Conservation (phyloP, 225 moss, liverwort and hornwort species). For the Marchantia paleacea region DNA sequence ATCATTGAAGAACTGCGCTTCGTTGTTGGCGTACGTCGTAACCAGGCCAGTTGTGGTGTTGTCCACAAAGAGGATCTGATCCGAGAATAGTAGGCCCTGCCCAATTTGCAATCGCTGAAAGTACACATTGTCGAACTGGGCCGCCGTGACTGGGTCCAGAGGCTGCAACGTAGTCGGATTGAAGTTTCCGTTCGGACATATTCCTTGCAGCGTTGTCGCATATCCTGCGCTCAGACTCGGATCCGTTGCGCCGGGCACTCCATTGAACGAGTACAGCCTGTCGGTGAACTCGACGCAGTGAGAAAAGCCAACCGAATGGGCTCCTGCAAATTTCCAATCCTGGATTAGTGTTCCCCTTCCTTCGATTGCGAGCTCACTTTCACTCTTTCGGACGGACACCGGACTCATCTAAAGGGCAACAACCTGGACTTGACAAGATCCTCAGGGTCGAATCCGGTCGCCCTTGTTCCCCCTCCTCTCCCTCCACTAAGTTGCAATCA, state of each 20-base stretch:
- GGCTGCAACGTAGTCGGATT: slow-evolving; percentile 31
- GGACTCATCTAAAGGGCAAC: no score
- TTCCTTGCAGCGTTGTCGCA: slow-evolving; percentile 16
- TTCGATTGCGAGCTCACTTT: background rate
- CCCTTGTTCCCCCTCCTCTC: no score
- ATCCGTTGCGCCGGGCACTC: slow-evolving; percentile 18
- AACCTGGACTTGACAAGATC: no score
- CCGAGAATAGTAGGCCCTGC: slow-evolving; percentile 39
- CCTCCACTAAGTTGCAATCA: no score
- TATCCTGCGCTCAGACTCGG: slow-evolving; percentile 30
- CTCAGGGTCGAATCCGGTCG: no score
- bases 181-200: slow-evolving; percentile 23
- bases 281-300: slow-evolving; percentile 31
- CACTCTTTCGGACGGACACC: no score
- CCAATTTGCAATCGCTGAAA: slow-evolving; percentile 38
- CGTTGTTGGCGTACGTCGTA: slow-evolving; percentile 44
- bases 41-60: slow-evolving; percentile 31
- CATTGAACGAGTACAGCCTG: slow-evolving; percentile 38
- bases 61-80: slow-evolving; percentile 42
- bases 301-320: slow-evolving; percentile 41
- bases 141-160: slow-evolving; percentile 28
- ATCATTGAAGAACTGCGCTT: slow-evolving; percentile 40
- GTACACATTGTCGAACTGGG: slow-evolving; percentile 41
- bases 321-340: slow-evolving; percentile 25
- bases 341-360: background rate